Conservation (phyloP, 1,139 yeast genomes). For the Suhomyces anneliseae region DNA sequence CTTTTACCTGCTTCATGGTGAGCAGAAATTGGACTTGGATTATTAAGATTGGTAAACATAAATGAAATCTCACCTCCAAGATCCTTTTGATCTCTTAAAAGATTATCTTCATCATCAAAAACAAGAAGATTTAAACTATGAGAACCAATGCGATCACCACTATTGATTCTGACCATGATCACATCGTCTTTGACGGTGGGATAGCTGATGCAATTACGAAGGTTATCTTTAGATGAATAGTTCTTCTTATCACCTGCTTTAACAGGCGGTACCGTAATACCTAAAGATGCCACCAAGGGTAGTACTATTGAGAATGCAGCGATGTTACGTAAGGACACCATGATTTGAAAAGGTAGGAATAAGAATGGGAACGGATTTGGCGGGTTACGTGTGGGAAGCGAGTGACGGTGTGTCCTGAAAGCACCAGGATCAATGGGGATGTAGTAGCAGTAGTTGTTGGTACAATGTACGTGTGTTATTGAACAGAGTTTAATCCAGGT, state of each 20-base stretch:
- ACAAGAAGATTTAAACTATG: constrained; percentile 39
- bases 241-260: constrained; percentile 25
- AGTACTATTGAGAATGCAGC: constrained; percentile 2
- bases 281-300: constrained; percentile 16
- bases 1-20: constrained; percentile 8
- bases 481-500: too few species aligned
- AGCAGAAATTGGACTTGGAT: constrained; percentile 3
- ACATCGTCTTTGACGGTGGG: constrained; percentile 40
- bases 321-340: constrained; percentile 8
- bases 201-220: constrained; percentile 41
- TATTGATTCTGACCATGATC: constrained; percentile 31
- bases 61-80: constrained; percentile 30
- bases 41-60: constrained; percentile 39
- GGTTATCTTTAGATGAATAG: constrained; percentile 28
- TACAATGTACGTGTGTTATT: too few species aligned
- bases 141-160: constrained; percentile 33
- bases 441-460: too few species aligned
- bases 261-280: constrained; percentile 24
- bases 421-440: too few species aligned
- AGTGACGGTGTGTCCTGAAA: not conserved
- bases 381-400: not conserved
- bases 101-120: constrained; percentile 39
- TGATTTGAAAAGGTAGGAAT: not conserved
- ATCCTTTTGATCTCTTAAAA: constrained; percentile 33
- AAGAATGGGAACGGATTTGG: not conserved